phyloP scores from a whole-genome alignment of 805 yeast genomes.

The Ogataea kodamae region DNA sequence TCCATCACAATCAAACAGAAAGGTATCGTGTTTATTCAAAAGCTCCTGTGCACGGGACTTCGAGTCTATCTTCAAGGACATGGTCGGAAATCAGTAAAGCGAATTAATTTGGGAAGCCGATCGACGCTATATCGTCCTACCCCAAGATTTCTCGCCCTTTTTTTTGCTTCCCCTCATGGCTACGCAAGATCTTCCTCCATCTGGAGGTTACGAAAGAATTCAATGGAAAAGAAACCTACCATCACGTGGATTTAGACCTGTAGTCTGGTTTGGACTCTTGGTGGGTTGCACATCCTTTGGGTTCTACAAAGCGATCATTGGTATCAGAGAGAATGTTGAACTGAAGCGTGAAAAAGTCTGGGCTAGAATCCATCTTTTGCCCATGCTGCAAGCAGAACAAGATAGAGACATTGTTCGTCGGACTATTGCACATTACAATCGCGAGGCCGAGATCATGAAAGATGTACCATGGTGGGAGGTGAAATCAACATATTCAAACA shows the following conservation, averaged over 20 bases:
- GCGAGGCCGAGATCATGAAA: constrained; percentile 68
- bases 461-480: constrained; percentile 62
- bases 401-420: constrained; percentile 78
- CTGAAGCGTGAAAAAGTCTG: constrained; percentile 71
- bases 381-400: constrained; percentile 75
- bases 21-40: constrained; percentile 70
- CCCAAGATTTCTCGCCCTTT: constrained; percentile 1
- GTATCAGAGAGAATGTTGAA: constrained; percentile 74
- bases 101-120: constrained; percentile 7
- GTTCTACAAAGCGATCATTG: constrained; percentile 60
- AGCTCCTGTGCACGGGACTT: constrained; percentile 50
- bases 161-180: constrained; percentile 10
- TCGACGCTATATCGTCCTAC: constrained; percentile 7
- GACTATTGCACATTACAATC: constrained; percentile 56
- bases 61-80: constrained; percentile 49
- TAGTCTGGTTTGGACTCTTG: constrained; percentile 63
- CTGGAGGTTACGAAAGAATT: constrained; percentile 78
- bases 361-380: constrained; percentile 70
- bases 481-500: constrained; percentile 37
- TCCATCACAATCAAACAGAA: constrained; percentile 95
- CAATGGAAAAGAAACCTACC: constrained; percentile 91
- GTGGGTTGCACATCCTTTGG: constrained; percentile 68
- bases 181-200: constrained; percentile 79
- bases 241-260: constrained; percentile 78
- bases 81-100: constrained; percentile 17